Base-by-base conservation (phyloP, 352 stramenopile species). In the Phytophthora kernoviae region DNA sequence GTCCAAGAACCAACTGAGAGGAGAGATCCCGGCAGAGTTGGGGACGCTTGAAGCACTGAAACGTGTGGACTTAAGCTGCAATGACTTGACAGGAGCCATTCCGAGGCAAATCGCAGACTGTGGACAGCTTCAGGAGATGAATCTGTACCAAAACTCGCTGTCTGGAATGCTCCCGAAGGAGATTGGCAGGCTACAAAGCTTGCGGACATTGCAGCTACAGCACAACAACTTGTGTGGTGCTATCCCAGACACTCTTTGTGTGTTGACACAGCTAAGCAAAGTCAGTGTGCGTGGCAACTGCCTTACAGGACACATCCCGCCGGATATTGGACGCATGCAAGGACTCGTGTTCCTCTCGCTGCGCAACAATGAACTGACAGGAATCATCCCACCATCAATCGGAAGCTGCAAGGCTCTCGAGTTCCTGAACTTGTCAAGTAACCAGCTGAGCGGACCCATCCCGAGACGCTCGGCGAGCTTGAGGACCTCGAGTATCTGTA, bases 391-490 rank as follows among this genome's bases (percentile, higher is more conserved):
- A 2, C 54, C 73, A 18, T 90, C 81, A 8, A 73, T 96, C 33
- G 81, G 84, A 22, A 55, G 69, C 15, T 96, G 87, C 64, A 88
- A 87, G 52, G 67, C 75, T 20, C 75, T 96, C 30, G 84, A 93
- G 60, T 96, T 94, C 61, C 80, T 96, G 24, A 94, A 96, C 45
- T 32, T 96, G 14, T 93, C 83, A 17, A 93, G 78, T 68, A 96
- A 96, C 58, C 69, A 90, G 17, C 62, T 96, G 5, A 84, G 70
- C 5, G 87, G 87, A 27, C 48, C 30, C 24, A 94, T 96, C 45
- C 87, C 87, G 75, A 88, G 41, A 66, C 69, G 6, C 62, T 96
- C 46, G 78, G 80, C n/a, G 72, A 92, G 30, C 68, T 94, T 1
- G 75, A 91, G 63, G 73, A 88, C 45, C 77, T 96, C 18, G 78